These are phyloP conservation scores for Exophiala bonariae DNA, from an alignment of 2,329 filamentous ascomycete species.

Conservation along the genomic window DNA sequence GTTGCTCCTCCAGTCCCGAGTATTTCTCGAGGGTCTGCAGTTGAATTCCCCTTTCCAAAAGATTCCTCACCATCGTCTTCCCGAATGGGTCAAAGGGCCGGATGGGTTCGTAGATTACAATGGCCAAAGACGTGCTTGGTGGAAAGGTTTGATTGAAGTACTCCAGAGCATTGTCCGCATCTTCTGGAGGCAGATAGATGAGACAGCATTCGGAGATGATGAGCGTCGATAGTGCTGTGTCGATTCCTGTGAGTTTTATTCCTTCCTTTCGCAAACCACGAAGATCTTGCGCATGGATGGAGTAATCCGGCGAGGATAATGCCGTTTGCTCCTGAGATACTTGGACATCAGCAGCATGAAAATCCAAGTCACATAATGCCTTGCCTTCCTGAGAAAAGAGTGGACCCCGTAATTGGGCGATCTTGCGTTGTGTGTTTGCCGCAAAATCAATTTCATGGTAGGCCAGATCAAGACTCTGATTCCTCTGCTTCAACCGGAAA, in stretches of 20 bases:
- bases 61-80: conserved; percentile 86
- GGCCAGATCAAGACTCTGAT: conserved; percentile 51
- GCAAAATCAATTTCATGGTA: conserved; percentile 96
- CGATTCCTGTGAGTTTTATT: conserved; percentile 42
- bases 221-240: conserved; percentile 69
- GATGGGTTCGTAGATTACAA: conserved; percentile 88
- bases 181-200: conserved; percentile 73
- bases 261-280: conserved; percentile 53
- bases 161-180: conserved; percentile 64
- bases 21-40: conserved; percentile 81
- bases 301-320: conserved; percentile 49
- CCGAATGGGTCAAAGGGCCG: conserved; percentile 83
- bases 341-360: conserved; percentile 34
- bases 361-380: conserved; percentile 32
- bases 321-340: conserved; percentile 37
- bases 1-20: conserved; percentile 67
- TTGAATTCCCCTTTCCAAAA: conserved; percentile 75
- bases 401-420: conserved; percentile 35
- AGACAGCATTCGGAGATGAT: conserved; percentile 94
- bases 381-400: conserved; percentile 31
- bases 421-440: conserved; percentile 68
- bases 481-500: conserved; percentile 61
- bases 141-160: conserved; percentile 61
- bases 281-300: conserved; percentile 69
- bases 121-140: conserved; percentile 51